These are phyloP conservation scores for Picochlorum sp. DNA, from an alignment of 139 green algal genomes.

Conservation along the genomic window DNA sequence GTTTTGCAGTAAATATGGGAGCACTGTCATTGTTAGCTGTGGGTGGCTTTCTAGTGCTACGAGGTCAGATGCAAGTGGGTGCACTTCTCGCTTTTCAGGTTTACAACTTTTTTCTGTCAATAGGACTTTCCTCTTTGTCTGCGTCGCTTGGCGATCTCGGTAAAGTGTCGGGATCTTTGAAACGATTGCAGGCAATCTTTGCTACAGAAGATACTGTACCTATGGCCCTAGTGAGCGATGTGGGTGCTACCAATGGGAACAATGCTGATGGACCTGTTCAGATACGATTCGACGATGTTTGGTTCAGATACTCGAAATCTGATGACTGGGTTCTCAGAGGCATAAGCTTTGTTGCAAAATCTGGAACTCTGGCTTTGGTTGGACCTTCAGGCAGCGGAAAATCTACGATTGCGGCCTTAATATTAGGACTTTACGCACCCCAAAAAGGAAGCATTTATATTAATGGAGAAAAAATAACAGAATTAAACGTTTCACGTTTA, in stretches of 20 bases:
- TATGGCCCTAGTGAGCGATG: too few relatives aligned
- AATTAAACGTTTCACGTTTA: conserved; percentile 52
- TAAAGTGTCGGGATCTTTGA: conserved; percentile 16
- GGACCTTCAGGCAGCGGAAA: conserved; percentile 72
- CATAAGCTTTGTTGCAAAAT: conserved; percentile 47
- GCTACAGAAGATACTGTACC: not conserved
- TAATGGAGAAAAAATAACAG: conserved; percentile 46
- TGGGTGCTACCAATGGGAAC: not conserved
- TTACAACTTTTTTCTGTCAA: conserved; percentile 20
- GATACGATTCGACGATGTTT: conserved; percentile 53
- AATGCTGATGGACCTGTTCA: not conserved
- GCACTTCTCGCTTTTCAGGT: conserved; percentile 10
- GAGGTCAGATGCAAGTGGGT: conserved; percentile 3
- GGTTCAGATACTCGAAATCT: conserved; percentile 57
- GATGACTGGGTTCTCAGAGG: conserved; percentile 35
- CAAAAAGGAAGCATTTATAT: conserved; percentile 46
- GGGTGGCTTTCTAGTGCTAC: conserved; percentile 18
- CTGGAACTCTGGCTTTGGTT: conserved; percentile 65
- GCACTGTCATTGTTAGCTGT: conserved; percentile 17
- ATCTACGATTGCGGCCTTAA: conserved; percentile 58
- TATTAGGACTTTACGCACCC: conserved; percentile 55
- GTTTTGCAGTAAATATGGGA: conserved; percentile 21
- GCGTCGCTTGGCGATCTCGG: conserved; percentile 19
- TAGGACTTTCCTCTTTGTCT: conserved; percentile 12
- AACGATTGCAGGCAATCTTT: conserved; percentile 14